Evolutionary conservation across 352 stramenopile species (phyloP), one percentile per base, ranked within the genome.

Genomic region (Halophytophthora batemanensis): DNA sequence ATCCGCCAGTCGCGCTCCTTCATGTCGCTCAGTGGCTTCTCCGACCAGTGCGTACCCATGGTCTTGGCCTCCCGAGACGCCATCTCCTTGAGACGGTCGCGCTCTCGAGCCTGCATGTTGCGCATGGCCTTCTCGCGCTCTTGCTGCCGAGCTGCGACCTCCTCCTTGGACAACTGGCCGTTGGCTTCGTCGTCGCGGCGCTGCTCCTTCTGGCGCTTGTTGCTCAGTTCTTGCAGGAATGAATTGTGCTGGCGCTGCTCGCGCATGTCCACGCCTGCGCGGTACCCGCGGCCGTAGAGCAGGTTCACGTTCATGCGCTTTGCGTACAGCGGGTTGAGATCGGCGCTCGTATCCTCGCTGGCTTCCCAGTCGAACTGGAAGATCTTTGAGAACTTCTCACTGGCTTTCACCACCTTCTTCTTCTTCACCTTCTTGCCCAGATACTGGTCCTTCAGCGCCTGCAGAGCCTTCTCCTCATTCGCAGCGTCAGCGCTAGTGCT

Each of bases 1-100:
- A 99, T 99, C 53, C 97, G 85, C 97, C 97, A 99, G 82, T 99
- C 97, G 17, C 97, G 88, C 36, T 92, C 70, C 28, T 90, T 97
- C 96, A 99, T 99, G 8, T 96, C 86, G 18, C 69, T 66, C 22
- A 98, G 64, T 35, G 74, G 60, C 75, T 99, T 98, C 46, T 98
- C 95, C 15, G 78, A 95, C 85, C 96, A 98, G 61, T 98, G 93
- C 21, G 68, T 81, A 28, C 81, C 81, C 65, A 83, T 90, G 1
- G 77, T 81, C 53, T 91, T 70, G 2, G 80, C 81, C 45, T 92
- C 78, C 14, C 59, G 82, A 1, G 52, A 70, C 29, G 65, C 85
- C 55, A 93, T 82, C n/a, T 87, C 85, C 28, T 73, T 57, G 50
- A 90, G 75, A 8, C 63, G 62, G 14, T 79, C 59, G 3, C 64